Conservation (phyloP, 371 early-diverging fungal genomes). For the Thermomucor indicae-seudaticae region DNA sequence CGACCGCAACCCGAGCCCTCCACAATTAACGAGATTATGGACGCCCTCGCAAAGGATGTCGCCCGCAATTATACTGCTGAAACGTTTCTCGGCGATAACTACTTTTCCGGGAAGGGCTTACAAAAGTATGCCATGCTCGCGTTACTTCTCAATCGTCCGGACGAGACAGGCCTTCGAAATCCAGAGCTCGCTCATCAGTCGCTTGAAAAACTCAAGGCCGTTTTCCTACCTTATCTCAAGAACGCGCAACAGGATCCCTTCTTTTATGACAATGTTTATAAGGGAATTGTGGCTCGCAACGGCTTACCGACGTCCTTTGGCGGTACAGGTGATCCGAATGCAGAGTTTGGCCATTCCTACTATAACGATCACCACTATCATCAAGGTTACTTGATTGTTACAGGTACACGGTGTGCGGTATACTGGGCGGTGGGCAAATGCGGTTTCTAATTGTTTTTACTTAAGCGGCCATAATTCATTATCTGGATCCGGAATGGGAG, state of each 20-base stretch:
- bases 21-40: conserved; percentile 33
- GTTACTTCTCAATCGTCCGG: conserved; percentile 46
- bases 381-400: conserved; percentile 62
- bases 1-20: conserved; percentile 28
- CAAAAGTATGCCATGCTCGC: conserved; percentile 65
- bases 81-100: conserved; percentile 49
- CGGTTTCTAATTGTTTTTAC: background rate
- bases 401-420: too few relatives aligned
- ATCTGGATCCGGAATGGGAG: conserved; percentile 55
- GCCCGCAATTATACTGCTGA: conserved; percentile 33
- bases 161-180: conserved; percentile 43
- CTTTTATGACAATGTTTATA: conserved; percentile 63
- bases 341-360: conserved; percentile 46
- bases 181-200: conserved; percentile 30
- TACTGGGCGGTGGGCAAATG: too few relatives aligned
- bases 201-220: conserved; percentile 37
- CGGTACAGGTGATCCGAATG: conserved; percentile 34
- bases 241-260: conserved; percentile 54
- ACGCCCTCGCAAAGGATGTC: conserved; percentile 34
- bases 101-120: conserved; percentile 73
- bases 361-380: conserved; percentile 81
- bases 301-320: conserved; percentile 43
- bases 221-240: conserved; percentile 54
- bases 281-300: conserved; percentile 53
- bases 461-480: conserved; percentile 58